Base-by-base conservation (phyloP, 2,329 filamentous ascomycete species). In the Beauveria medogensis region DNA sequence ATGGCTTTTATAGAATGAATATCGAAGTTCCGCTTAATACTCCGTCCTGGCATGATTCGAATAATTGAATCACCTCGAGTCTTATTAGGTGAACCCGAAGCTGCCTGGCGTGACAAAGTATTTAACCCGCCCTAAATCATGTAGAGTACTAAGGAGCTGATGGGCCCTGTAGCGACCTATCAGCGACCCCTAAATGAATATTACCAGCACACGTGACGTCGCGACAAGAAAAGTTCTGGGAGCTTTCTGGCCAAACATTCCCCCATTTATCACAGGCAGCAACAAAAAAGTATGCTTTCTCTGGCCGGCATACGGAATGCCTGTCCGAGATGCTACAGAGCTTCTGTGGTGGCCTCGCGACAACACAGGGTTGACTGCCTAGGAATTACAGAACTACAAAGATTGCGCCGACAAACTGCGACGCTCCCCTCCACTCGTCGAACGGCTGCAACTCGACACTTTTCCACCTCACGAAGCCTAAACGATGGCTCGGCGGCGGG, bases 381-480 rank as follows among this genome's bases (percentile, higher is more conserved):
- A 40, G 41, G 50, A 30, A 54, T 54, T 40, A 30, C 57, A 30
- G 18, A 54, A n/a, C 20, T 54, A 43, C 28, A 20, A 51, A 20
- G 34, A n/a, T n/a, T 51, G 46, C 34, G 28, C 14, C 55, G 18
- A 43, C 46, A 51, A n/a, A 30, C 46, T 28, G 55, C 34, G 44
- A 41, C 44, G 52, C 37, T 24, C 20, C n/a, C 16, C 16, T 48
- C 40, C 12, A 28, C 47, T 26, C 59, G 40, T 40, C 44, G 46
- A 55, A 10, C 50, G 2, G 9, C 26, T 65, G 64, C 64, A 66
- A 64, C 65, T 63, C 69, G 70, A 62, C 63, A 57, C 18, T 69
- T 74, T 65, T 73, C 73, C 37, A 67, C 60, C 3, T 70, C 69
- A n/a, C 64, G 63, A 63, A 56, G 41, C 57, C 62, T 66, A 53